A percentile compares a stretch with the other conserved stretches of the same genome.
These are phyloP conservation scores for Arachis monticola DNA, from an alignment of 331 rosid genomes.

Conservation along the genomic window DNA sequence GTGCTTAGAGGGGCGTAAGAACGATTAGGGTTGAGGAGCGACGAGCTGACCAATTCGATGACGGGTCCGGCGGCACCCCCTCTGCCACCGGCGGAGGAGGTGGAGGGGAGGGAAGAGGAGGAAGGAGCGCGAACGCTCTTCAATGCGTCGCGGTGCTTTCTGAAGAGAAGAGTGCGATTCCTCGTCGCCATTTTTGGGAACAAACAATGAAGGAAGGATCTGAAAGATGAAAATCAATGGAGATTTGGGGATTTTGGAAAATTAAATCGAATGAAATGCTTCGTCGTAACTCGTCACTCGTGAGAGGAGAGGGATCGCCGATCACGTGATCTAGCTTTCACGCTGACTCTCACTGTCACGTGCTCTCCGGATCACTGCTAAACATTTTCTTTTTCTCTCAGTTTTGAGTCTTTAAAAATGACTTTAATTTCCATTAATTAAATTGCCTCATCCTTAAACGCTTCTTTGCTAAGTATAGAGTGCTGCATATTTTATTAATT, in stretches of 20 bases:
- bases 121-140: conserved; percentile 81
- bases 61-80: conserved; percentile 63
- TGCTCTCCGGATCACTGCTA: conserved; percentile 27
- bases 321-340: conserved; percentile 50
- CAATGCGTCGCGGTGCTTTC: conserved; percentile 85
- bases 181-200: conserved; percentile 92
- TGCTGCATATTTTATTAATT: no score
- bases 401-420: no score
- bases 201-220: conserved; percentile 11
- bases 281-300: conserved; percentile 2
- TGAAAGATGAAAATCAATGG: background rate
- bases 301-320: conserved; percentile 10
- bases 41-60: conserved; percentile 83
- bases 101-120: conserved; percentile 47
- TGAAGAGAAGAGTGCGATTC: conserved; percentile 77
- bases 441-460: no score
- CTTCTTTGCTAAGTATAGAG: no score
- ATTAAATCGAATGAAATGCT: conserved; percentile 17
- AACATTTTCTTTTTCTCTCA: no score
- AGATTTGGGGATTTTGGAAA: background rate
- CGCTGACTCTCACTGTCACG: conserved; percentile 44
- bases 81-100: conserved; percentile 49
- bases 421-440: no score
- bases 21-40: conserved; percentile 81
- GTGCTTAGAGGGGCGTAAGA: conserved; percentile 87